Percentiles rank a stretch among this genome's conserved stretches.
Evolutionary conservation across 805 yeast species (phyloP).

Genomic region (Monosporozyma servazzii): DNA sequence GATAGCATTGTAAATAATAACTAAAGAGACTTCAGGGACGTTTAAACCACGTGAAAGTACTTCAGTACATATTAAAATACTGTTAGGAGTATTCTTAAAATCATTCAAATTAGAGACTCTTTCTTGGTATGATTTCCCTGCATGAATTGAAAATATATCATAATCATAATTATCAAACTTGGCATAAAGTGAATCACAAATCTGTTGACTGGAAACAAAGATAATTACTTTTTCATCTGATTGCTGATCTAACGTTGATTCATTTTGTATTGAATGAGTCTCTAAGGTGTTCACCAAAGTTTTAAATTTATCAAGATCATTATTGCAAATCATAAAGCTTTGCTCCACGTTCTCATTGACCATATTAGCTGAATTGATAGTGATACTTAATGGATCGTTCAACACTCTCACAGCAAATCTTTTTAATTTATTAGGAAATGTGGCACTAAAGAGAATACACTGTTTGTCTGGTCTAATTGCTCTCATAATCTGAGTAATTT

Average conservation of each 20-base stretch:
- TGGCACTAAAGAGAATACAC: conserved; percentile 86
- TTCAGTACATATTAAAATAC: conserved; percentile 78
- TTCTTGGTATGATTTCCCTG: conserved; percentile 84
- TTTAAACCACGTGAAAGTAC: conserved; percentile 93
- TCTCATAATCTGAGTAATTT: conserved; percentile 68
- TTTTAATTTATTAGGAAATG: conserved; percentile 79
- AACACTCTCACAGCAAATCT: conserved; percentile 59
- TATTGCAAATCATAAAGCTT: conserved; percentile 48
- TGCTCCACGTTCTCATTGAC: conserved; percentile 80
- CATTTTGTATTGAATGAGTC: conserved; percentile 15
- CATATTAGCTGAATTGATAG: conserved; percentile 69
- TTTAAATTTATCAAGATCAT: conserved; percentile 47
- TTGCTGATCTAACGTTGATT: conserved; percentile 2
- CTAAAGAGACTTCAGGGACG: conserved; percentile 75
- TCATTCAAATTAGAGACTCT: conserved; percentile 64
- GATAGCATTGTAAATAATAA: conserved; percentile 75
- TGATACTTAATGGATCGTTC: conserved; percentile 58
- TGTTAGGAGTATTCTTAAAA: conserved; percentile 52
- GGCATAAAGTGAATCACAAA: conserved; percentile 63
- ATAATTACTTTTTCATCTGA: conserved; percentile 50
- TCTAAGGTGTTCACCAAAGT: conserved; percentile 50
- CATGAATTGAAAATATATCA: conserved; percentile 68
- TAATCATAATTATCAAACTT: conserved; percentile 40
- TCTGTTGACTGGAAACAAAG: conserved; percentile 82
- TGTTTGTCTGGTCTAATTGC: conserved; percentile 80